Conservation (phyloP, 2,329 filamentous ascomycete species). For the Phaeoacremonium minimum region DNA sequence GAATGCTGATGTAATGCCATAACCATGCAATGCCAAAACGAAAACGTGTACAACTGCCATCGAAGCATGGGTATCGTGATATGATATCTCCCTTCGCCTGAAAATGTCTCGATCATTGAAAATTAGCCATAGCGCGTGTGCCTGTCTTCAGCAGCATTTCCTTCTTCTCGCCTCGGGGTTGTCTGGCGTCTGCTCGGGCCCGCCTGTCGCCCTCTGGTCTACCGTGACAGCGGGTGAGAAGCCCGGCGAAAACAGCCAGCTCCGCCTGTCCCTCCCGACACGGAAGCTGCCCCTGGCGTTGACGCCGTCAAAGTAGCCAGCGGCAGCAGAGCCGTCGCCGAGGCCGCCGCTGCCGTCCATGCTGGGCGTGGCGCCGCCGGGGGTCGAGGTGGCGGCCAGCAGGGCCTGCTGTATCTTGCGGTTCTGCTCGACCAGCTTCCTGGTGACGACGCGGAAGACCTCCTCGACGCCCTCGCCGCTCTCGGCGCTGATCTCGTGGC, state of each 20-base stretch:
- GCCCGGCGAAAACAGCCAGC: constrained; percentile 53
- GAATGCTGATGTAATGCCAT: no score
- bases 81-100: no score
- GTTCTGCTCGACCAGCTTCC: constrained; percentile 61
- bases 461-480: constrained; percentile 95
- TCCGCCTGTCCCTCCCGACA: constrained; percentile 52
- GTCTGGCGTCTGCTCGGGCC: no score
- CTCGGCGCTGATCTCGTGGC: constrained; percentile 93
- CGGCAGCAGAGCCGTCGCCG: constrained; percentile 5
- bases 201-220: no score
- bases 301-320: constrained; percentile 45
- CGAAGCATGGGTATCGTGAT: no score
- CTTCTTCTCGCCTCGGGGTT: no score
- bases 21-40: no score
- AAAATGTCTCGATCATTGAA: no score
- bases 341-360: constrained; percentile 28
- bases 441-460: constrained; percentile 72
- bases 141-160: no score
- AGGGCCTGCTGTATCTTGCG: constrained; percentile 58
- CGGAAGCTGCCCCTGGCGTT: constrained; percentile 49
- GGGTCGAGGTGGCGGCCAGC: constrained; percentile 47
- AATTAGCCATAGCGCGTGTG: no score
- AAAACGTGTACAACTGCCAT: no score
- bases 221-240: constrained; percentile 49
- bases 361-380: constrained; percentile 42